Conservation (phyloP, 2,329 filamentous ascomycete species). For the Fusarium sulawesiense region DNA sequence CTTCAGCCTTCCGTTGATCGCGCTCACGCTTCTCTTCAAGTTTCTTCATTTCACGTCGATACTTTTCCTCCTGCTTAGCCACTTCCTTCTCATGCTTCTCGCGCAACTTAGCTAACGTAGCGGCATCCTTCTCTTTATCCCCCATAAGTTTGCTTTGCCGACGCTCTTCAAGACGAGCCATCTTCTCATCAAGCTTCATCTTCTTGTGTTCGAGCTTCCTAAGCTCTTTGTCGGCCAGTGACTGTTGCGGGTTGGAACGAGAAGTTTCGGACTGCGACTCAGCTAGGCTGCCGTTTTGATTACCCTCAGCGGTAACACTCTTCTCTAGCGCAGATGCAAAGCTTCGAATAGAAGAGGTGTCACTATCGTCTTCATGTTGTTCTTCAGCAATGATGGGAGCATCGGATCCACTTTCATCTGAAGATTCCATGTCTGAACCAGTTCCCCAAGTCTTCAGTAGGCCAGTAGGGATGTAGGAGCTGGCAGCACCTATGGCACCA, state of each 20-base stretch:
- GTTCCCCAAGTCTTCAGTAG: slow-evolving; percentile 48
- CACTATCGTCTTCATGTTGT: slow-evolving; percentile 50
- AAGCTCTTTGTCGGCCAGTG: slow-evolving; percentile 69
- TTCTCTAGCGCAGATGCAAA: slow-evolving; percentile 62
- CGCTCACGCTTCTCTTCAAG: slow-evolving; percentile 71
- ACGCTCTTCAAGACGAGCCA: slow-evolving; percentile 66
- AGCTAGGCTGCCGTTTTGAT: slow-evolving; percentile 39
- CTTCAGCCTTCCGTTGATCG: slow-evolving; percentile 70
- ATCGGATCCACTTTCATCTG: slow-evolving; percentile 44
- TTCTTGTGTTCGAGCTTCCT: slow-evolving; percentile 71
- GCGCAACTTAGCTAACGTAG: slow-evolving; percentile 65
- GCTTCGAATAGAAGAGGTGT: slow-evolving; percentile 60
- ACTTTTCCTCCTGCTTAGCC: slow-evolving; percentile 74
- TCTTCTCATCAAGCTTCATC: slow-evolving; percentile 71
- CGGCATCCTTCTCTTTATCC: slow-evolving; percentile 61
- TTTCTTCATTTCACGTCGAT: slow-evolving; percentile 71
- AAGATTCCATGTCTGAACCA: slow-evolving; percentile 43
- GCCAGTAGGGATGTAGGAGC: slow-evolving; percentile 57
- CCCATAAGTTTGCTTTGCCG: slow-evolving; percentile 58
- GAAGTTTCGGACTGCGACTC: slow-evolving; percentile 56
- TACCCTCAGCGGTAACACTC: slow-evolving; percentile 47
- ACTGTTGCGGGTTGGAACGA: slow-evolving; percentile 40
- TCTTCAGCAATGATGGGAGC: slow-evolving; percentile 42
- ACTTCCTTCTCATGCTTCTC: slow-evolving; percentile 73
- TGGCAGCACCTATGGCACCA: slow-evolving; percentile 63